Conservation (phyloP, 2,329 filamentous ascomycete genomes). For the Fusarium solani-melongenae region DNA sequence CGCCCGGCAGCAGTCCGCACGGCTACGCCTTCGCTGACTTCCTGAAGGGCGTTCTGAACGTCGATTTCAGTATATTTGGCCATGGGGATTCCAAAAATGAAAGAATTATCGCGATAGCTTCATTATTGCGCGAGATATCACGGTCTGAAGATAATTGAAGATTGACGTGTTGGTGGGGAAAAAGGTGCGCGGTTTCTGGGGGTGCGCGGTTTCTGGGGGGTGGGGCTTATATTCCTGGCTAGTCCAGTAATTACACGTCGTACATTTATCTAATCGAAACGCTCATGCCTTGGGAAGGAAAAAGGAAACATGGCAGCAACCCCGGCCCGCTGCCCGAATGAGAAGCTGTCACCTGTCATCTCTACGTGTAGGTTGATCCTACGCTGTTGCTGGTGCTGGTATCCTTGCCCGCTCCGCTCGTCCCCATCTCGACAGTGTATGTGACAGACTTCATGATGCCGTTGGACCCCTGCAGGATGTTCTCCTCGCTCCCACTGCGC, state of each 20-base stretch:
- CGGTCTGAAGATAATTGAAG: no score
- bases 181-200: no score
- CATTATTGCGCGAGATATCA: no score
- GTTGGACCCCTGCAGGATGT: constrained; percentile 50
- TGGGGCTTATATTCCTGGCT: background rate
- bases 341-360: background rate
- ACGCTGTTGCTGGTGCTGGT: background rate
- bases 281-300: background rate
- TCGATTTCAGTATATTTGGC: no score
- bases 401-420: constrained; percentile 26
- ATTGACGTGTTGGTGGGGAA: no score
- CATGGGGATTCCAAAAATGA: no score
- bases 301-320: background rate
- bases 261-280: constrained; percentile 1
- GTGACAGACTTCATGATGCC: constrained; percentile 56
- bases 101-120: no score
- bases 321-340: background rate
- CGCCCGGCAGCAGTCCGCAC: no score
- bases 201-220: no score
- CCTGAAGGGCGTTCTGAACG: no score
- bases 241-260: constrained; percentile 5
- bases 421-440: constrained; percentile 53
- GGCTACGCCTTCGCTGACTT: no score
- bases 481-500: constrained; percentile 51
- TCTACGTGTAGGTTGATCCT: background rate